These are phyloP conservation scores for Debaryomyces subglobosus DNA, from an alignment of 1,139 yeast species.

Conservation along the genomic window DNA sequence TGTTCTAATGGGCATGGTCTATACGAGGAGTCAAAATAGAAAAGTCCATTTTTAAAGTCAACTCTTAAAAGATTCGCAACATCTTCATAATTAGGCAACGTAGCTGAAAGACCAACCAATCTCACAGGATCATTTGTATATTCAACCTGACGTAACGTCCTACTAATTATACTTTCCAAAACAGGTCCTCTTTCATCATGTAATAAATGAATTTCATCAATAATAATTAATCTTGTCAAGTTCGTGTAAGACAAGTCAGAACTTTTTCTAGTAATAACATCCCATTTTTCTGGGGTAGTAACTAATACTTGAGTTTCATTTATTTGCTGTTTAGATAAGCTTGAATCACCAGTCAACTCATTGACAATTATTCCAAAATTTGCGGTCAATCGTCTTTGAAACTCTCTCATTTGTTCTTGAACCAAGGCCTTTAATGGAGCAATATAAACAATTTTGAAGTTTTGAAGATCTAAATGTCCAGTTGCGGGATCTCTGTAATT, in stretches of 20 bases:
- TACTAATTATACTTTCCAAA: slow-evolving; percentile 80
- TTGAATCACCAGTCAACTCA: slow-evolving; percentile 91
- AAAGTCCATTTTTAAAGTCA: slow-evolving; percentile 58
- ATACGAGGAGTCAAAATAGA: slow-evolving; percentile 78
- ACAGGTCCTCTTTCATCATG: slow-evolving; percentile 98
- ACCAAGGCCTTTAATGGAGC: slow-evolving; percentile 96
- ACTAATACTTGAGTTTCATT: slow-evolving; percentile 80
- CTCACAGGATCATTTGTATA: slow-evolving; percentile 54
- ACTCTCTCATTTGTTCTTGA: slow-evolving; percentile 91
- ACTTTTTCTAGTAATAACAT: slow-evolving; percentile 81
- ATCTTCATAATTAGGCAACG: slow-evolving; percentile 87
- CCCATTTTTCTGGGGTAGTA: slow-evolving; percentile 98
- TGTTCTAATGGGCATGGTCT: slow-evolving; percentile 95
- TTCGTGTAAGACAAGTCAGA: slow-evolving; percentile 64
- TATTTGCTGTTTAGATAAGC: slow-evolving; percentile 76
- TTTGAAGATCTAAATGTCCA: slow-evolving; percentile 53
- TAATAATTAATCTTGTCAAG: slow-evolving; percentile 71
- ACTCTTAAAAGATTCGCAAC: slow-evolving; percentile 85
- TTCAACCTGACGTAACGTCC: slow-evolving; percentile 59
- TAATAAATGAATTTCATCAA: slow-evolving; percentile 90
- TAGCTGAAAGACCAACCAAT: slow-evolving; percentile 88
- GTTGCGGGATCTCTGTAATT: slow-evolving; percentile 51
- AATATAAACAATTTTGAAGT: slow-evolving; percentile 81
- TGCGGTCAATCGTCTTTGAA: slow-evolving; percentile 64
- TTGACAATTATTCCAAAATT: slow-evolving; percentile 73